Percentiles rank a stretch among this genome's conserved stretches.
phyloP scores from a whole-genome alignment of 2,329 filamentous ascomycete genomes.

The Nigrograna mackinnonii region DNA sequence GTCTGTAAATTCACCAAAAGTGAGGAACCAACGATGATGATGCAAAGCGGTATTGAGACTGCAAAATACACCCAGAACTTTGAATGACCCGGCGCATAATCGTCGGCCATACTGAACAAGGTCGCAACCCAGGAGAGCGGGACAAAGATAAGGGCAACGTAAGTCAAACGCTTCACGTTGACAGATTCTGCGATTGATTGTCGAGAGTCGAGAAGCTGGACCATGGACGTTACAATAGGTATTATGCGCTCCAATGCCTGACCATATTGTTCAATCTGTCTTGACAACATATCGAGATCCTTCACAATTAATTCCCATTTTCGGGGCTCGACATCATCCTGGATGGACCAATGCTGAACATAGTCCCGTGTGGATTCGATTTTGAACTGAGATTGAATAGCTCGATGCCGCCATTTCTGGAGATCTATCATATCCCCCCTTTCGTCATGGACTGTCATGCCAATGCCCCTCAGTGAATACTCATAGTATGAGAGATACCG shows the following conservation, averaged over 20 bases:
- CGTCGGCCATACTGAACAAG: slow-evolving; percentile 14
- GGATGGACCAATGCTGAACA: neutral
- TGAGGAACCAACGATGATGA: too few relatives aligned
- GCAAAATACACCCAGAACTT: slow-evolving; percentile 13
- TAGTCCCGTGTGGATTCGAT: too few relatives aligned
- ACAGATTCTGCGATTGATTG: slow-evolving; percentile 8
- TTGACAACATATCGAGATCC: neutral
- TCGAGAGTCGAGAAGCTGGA: slow-evolving; percentile 12
- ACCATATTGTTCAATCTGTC: slow-evolving; percentile 1
- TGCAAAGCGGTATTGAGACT: too few relatives aligned
- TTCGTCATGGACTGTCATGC: neutral
- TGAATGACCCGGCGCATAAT: slow-evolving; percentile 4
- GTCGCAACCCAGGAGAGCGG: slow-evolving; percentile 9
- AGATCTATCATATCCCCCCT: neutral
- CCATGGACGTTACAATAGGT: slow-evolving; percentile 10
- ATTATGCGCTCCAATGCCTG: slow-evolving; percentile 5
- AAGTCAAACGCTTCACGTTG: slow-evolving; percentile 11
- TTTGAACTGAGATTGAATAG: neutral
- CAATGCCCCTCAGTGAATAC: neutral
- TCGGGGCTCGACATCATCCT: neutral
- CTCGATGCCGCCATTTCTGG: neutral
- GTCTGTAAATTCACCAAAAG: too few relatives aligned
- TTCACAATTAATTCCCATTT: neutral
- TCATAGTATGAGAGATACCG: neutral
- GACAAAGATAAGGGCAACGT: slow-evolving; percentile 14